phyloP scores from a whole-genome alignment of 768 basidiomycete species.

The Macrolepiota albuminosa region DNA sequence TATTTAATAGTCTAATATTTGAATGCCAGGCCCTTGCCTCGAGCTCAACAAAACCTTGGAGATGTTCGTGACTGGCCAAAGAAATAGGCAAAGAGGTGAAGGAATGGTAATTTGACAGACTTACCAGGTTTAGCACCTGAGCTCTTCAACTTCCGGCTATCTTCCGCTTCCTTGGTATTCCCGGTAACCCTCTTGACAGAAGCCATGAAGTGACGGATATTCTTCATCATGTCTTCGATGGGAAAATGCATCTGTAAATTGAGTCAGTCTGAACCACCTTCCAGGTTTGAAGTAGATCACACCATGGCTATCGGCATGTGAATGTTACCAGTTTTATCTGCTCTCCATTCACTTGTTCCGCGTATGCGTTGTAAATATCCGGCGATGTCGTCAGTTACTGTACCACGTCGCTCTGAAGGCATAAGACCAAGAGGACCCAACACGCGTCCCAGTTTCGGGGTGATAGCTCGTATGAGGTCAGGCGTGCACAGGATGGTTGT shows the following conservation, averaged over 20 bases:
- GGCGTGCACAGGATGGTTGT: conserved; percentile 85
- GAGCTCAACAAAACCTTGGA: conserved; percentile 82
- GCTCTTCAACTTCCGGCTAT: conserved; percentile 31
- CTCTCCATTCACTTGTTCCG: conserved; percentile 90
- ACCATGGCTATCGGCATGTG: conserved; percentile 79
- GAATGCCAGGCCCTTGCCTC: conserved; percentile 85
- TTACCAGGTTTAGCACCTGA: conserved; percentile 46
- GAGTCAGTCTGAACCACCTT: conserved; percentile 1
- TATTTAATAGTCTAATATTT: conserved; percentile 67
- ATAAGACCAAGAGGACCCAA: conserved; percentile 90
- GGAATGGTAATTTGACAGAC: conserved; percentile 14
- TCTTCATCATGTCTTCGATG: conserved; percentile 69
- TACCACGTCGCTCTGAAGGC: conserved; percentile 92
- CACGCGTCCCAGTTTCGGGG: conserved; percentile 71
- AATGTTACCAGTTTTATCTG: conserved; percentile 82
- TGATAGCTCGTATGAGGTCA: conserved; percentile 71
- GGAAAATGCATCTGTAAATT: conserved; percentile 65
- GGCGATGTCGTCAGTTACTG: conserved; percentile 86
- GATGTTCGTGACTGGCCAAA: conserved; percentile 63
- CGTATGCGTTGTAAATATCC: conserved; percentile 76
- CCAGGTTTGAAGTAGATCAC: conserved; percentile 16
- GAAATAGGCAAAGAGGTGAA: conserved; percentile 5
- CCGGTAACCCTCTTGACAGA: conserved; percentile 75
- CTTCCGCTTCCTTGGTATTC: conserved; percentile 53
- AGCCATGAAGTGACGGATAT: conserved; percentile 70